phyloP scores from a whole-genome alignment of 257 asterid genomes.

The Avicennia marina region DNA sequence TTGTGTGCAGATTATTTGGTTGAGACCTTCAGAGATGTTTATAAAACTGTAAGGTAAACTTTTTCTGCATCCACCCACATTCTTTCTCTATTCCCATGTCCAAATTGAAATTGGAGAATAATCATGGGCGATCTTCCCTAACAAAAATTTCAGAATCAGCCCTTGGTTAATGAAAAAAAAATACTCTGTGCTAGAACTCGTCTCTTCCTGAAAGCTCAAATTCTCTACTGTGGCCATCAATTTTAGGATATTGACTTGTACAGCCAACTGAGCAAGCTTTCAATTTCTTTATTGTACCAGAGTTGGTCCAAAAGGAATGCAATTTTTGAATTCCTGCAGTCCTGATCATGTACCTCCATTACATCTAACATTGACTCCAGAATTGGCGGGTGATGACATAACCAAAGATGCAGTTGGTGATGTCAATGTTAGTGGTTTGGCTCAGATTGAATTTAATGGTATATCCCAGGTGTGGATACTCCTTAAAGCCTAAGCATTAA shows the following conservation, averaged over 20 bases:
- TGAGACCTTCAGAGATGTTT: slow-evolving; percentile 61
- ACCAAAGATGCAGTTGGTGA: slow-evolving; percentile 36
- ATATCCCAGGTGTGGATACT: slow-evolving; percentile 51
- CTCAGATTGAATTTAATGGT: slow-evolving; percentile 37
- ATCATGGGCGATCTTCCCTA: too few species aligned
- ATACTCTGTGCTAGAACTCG: too few species aligned
- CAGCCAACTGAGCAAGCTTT: slow-evolving; percentile 9
- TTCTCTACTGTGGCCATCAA: not conserved
- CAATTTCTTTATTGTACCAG: slow-evolving; percentile 39
- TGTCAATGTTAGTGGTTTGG: slow-evolving; percentile 28
- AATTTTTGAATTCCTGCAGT: slow-evolving; percentile 70
- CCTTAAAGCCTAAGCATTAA: slow-evolving; percentile 4
- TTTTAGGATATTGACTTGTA: slow-evolving; percentile 9
- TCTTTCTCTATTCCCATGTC: not conserved
- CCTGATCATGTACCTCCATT: slow-evolving; percentile 94
- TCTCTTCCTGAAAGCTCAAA: not conserved
- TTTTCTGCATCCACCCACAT: too few species aligned
- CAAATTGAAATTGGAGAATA: too few species aligned
- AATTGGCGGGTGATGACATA: slow-evolving; percentile 46
- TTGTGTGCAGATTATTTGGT: slow-evolving; percentile 66
- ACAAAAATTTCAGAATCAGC: too few species aligned
- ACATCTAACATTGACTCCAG: slow-evolving; percentile 53
- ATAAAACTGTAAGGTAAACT: slow-evolving; percentile 67
- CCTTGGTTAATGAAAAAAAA: too few species aligned
- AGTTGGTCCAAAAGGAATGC: slow-evolving; percentile 69